phyloP scores from a whole-genome alignment of 805 yeast species.

The Osmozyma mogii region DNA sequence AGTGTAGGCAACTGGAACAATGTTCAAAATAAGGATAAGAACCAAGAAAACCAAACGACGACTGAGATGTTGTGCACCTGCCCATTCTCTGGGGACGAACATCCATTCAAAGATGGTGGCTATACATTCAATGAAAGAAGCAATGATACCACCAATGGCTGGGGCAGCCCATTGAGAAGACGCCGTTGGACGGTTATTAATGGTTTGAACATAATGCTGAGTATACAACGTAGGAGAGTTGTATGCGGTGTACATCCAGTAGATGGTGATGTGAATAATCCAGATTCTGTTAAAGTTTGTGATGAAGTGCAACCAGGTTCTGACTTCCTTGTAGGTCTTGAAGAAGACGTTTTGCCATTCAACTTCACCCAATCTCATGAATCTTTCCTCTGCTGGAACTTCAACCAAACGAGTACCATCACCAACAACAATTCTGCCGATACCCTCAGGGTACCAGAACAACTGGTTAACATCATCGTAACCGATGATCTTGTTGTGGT shows the following conservation, averaged over 20 bases:
- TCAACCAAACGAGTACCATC: slow-evolving; percentile 92
- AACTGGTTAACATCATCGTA: slow-evolving; percentile 98
- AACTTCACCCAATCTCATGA: slow-evolving; percentile 80
- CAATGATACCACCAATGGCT: slow-evolving; percentile 89
- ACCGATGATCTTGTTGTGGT: slow-evolving; percentile 75
- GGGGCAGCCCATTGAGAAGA: slow-evolving; percentile 90
- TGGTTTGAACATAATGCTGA: slow-evolving; percentile 71
- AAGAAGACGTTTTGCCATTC: slow-evolving; percentile 61
- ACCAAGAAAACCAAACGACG: slow-evolving; percentile 78
- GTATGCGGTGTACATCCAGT: slow-evolving; percentile 93
- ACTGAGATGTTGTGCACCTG: slow-evolving; percentile 95
- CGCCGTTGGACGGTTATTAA: slow-evolving; percentile 79
- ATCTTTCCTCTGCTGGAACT: slow-evolving; percentile 84
- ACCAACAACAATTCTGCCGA: slow-evolving; percentile 80
- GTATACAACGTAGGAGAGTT: slow-evolving; percentile 91
- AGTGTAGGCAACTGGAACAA: slow-evolving; percentile 81
- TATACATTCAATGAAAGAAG: slow-evolving; percentile 67
- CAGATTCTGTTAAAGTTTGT: slow-evolving; percentile 94
- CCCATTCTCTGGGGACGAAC: slow-evolving; percentile 97
- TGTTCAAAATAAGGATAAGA: slow-evolving; percentile 57
- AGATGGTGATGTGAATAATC: slow-evolving; percentile 84
- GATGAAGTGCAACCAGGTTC: slow-evolving; percentile 71
- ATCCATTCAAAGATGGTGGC: slow-evolving; percentile 93
- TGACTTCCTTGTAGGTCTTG: slow-evolving; percentile 67
- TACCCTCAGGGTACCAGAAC: slow-evolving; percentile 99